Base-by-base conservation (phyloP, 768 basidiomycete genomes). In the Xerocomellus intermedius region DNA sequence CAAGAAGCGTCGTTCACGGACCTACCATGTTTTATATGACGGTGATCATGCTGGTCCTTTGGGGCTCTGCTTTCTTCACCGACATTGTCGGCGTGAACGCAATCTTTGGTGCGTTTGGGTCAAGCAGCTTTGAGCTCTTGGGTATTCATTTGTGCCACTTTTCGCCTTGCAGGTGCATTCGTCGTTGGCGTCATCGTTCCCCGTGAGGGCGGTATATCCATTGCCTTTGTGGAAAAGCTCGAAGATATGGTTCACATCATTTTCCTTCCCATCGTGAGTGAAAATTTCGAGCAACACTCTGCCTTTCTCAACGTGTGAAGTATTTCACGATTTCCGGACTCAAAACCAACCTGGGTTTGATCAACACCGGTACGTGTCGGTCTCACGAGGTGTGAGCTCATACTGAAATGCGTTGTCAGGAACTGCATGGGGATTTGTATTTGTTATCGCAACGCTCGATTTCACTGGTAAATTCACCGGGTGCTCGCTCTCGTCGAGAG, bases 291-390 rank as follows among this genome's bases (percentile, higher is more conserved):
- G 44, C 8, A 2, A 19, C 8, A 9, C 4, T 21, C 19, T n/a
- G 8, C 8, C 17, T 32, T 54, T 30, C 33, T 54, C 51, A 59
- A 50, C 43, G n/a, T 28, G 22, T 24, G 10, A 56, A 91, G 86
- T 98, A 99, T 71, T 99, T 98, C 64, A 91, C 94, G 0, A 74
- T 93, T 6, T 96, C 94, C 1, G 97, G 97, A 4, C 78, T 99
- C n/a, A 87, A 85, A 10, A 99, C 97, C 0, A 79, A 99, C 70
- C 76, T 99, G 19, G 88, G 91, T 0, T 73, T 98, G 32, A 74
- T 99, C 8, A 79, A 98, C 67, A 78, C 85, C 28, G 93, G 94
- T 78, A 56, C 22, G 69, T 48, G 14, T 46, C 5, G 2, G 37
- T 45, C 9, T 14, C 30, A 4, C 14, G 22, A 13, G 2, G 5